A percentile compares a stretch with the other conserved stretches of the same genome.
phyloP scores from a whole-genome alignment of 352 stramenopile species.

The Globisporangium emineosum region DNA sequence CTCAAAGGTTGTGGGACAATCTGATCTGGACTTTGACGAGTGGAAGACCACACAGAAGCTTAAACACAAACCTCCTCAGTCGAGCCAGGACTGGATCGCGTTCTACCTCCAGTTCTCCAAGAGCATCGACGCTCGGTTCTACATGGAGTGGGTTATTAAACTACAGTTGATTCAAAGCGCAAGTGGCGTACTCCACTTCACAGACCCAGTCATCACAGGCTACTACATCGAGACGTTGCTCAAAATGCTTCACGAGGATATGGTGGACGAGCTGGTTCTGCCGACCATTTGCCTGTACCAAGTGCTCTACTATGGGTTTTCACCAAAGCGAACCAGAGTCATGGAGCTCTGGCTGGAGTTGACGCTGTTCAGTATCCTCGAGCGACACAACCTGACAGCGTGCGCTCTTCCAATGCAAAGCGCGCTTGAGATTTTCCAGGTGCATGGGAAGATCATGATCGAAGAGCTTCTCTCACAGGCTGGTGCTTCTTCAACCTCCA shows the following conservation, averaged over 20 bases:
- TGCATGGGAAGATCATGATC: slow-evolving; percentile 30
- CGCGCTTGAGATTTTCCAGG: slow-evolving; percentile 50
- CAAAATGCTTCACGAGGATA: slow-evolving; percentile 28
- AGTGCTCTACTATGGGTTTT: slow-evolving; percentile 41
- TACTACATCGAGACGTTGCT: slow-evolving; percentile 49
- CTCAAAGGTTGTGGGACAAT: slow-evolving; percentile 10
- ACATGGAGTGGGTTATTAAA: slow-evolving; percentile 37
- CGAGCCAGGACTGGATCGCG: slow-evolving; percentile 36
- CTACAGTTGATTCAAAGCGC: slow-evolving; percentile 23
- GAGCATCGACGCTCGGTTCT: slow-evolving; percentile 42
- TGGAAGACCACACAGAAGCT: slow-evolving; percentile 49
- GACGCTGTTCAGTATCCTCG: slow-evolving; percentile 39
- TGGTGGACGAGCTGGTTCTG: slow-evolving; percentile 33
- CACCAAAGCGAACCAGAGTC: slow-evolving; percentile 25
- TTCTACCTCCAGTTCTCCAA: slow-evolving; percentile 48
- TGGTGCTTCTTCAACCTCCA: background rate
- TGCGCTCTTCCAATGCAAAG: slow-evolving; percentile 48
- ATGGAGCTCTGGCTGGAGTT: slow-evolving; percentile 61
- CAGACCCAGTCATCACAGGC: slow-evolving; percentile 46
- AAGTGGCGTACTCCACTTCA: slow-evolving; percentile 24
- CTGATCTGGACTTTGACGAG: slow-evolving; percentile 42
- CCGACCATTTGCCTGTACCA: slow-evolving; percentile 48
- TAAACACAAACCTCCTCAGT: slow-evolving; percentile 16
- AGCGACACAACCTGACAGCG: slow-evolving; percentile 40
- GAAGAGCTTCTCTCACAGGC: slow-evolving; percentile 39